Evolutionary conservation across 768 basidiomycete species (phyloP).

Genomic region (Mycena venus): DNA sequence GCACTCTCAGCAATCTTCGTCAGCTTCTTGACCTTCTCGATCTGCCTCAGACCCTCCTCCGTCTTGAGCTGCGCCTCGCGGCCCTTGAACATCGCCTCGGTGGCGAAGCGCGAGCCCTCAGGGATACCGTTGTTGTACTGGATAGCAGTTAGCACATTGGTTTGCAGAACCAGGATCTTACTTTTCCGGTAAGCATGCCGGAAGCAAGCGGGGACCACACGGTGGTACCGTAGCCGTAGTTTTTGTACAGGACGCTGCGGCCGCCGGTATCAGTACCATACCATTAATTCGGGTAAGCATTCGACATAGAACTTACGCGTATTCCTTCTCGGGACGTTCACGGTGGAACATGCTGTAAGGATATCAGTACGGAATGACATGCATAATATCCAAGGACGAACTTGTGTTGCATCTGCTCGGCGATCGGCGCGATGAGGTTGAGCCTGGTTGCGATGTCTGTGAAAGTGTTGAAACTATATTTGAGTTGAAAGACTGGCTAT

Average conservation of each 20-base stretch:
- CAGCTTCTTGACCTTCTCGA: slow-evolving; percentile 77
- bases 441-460: slow-evolving; percentile 79
- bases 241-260: slow-evolving; percentile 64
- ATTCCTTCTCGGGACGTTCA: slow-evolving; percentile 87
- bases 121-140: slow-evolving; percentile 43
- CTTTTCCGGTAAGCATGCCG: slow-evolving; percentile 86
- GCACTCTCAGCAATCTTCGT: slow-evolving; percentile 75
- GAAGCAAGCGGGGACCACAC: slow-evolving; percentile 81
- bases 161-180: slow-evolving; percentile 32
- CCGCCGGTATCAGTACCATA: not conserved
- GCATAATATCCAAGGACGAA: slow-evolving; percentile 41
- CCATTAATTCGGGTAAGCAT: no score
- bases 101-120: slow-evolving; percentile 76
- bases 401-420: slow-evolving; percentile 85
- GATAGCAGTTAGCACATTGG: slow-evolving; percentile 47
- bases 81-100: slow-evolving; percentile 66
- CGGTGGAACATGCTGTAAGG: slow-evolving; percentile 77
- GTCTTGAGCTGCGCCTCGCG: slow-evolving; percentile 55
- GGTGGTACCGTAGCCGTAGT: slow-evolving; percentile 79
- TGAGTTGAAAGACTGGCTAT: slow-evolving; percentile 68
- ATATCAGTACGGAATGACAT: not conserved
- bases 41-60: slow-evolving; percentile 63
- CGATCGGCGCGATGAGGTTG: slow-evolving; percentile 76
- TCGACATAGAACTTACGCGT: slow-evolving; percentile 64
- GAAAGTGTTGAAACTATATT: slow-evolving; percentile 73